Base-by-base conservation (phyloP, 306 rosid genomes). In the Acacia crassicarpa region DNA sequence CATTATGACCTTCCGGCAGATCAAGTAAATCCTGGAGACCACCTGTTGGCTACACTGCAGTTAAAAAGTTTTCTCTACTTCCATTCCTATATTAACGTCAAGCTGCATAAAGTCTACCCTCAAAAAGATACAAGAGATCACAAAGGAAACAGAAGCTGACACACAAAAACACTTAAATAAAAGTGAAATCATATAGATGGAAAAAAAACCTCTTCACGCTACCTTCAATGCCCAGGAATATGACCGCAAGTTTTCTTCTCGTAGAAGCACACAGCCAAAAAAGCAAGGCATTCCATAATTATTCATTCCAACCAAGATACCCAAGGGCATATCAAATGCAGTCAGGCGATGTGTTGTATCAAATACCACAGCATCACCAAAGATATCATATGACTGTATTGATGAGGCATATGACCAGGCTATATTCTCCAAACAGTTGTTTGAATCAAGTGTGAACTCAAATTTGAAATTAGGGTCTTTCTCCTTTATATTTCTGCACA, bases 231-330 rank as follows among this genome's bases (percentile, higher is more conserved):
- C 97, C 98, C 98, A 95, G 45, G 97, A 87, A 89, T 86, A 90
- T 9, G 97, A 95, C 86, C 91, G 89, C 78, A 87, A 67, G 45
- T 87, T 91, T 90, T 95, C 98, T 77, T 95, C 98, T 71, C 92
- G 91, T 30, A 95, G 84, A 78, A 95, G 97, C 78, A 81, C 93
- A 40, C 98, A 95, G 78, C 98, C 94, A 80, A 95, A 95, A 89
- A 95, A 90, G 91, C 98, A 95, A 75, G 98, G 98, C 98, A 93
- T 95, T 69, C 98, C 97, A 85, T 93, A 93, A 84, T 95, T 95
- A 82, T 95, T 95, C 78, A 95, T 85, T 79, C 98, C 98, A 82
- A 95, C 97, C 98, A 95, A 95, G 79, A 95, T 88, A 83, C 98
- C 98, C 8, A 95, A 88, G 0, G 97, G 98, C 98, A 95, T 93